These are phyloP conservation scores for Phytophthora sansomeana DNA, from an alignment of 352 stramenopile genomes.

Conservation along the genomic window DNA sequence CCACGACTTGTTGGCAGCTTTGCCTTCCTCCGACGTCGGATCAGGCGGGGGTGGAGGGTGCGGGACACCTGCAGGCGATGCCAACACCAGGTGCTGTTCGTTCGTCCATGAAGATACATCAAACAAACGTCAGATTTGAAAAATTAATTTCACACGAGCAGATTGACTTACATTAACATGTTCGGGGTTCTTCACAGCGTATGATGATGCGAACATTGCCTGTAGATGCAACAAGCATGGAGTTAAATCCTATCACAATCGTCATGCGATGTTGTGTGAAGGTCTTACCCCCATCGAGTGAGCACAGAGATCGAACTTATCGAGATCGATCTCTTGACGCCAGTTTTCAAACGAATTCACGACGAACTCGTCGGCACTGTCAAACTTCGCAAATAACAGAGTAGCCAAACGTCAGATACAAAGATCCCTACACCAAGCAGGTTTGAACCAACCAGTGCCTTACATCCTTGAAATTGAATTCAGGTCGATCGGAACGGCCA, in stretches of 20 bases:
- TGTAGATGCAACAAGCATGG: conserved; percentile 20
- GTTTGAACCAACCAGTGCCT: conserved; percentile 2
- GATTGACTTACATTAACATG: conserved; percentile 60
- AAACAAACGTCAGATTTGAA: not conserved
- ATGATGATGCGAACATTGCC: conserved; percentile 87
- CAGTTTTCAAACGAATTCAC: conserved; percentile 76
- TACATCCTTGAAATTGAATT: conserved; percentile 78
- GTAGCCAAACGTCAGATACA: conserved; percentile 1
- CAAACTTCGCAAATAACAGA: conserved; percentile 51
- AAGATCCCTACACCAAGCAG: not conserved
- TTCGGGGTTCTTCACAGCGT: conserved; percentile 67
- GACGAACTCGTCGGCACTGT: conserved; percentile 81
- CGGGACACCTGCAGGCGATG: conserved; percentile 75
- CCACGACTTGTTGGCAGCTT: conserved; percentile 57
- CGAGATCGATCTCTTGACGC: conserved; percentile 75
- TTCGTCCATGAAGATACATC: not conserved
- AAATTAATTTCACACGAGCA: not conserved
- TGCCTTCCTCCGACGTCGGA: conserved; percentile 44
- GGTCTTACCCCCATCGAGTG: conserved; percentile 82
- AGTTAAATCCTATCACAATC: not conserved
- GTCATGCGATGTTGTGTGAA: not conserved
- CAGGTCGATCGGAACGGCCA: conserved; percentile 78
- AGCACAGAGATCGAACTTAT: conserved; percentile 75
- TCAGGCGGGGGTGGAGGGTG: conserved; percentile 58
- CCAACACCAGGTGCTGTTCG: conserved; percentile 75